Conservation (phyloP, 2,329 filamentous ascomycete genomes). For the Alternaria sp. region DNA sequence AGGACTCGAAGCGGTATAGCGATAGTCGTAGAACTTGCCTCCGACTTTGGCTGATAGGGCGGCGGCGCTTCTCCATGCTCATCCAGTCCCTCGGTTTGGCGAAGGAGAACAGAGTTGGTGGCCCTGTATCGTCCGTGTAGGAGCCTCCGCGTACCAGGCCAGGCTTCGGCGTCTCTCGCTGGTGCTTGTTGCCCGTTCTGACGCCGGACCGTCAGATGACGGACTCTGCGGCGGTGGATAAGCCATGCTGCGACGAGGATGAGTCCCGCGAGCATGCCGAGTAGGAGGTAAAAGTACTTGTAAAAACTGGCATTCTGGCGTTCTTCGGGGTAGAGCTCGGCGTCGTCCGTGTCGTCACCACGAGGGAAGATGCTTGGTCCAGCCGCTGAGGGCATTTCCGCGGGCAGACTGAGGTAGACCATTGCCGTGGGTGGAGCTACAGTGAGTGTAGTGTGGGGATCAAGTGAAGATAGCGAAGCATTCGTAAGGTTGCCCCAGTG, state of each 20-base stretch:
- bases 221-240: slow-evolving; percentile 53
- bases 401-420: not conserved
- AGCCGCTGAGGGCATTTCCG: not conserved
- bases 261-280: slow-evolving; percentile 58
- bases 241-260: slow-evolving; percentile 52
- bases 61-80: slow-evolving; percentile 70
- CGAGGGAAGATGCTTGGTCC: not conserved
- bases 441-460: not conserved
- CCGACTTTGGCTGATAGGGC: slow-evolving; percentile 58
- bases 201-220: slow-evolving; percentile 35
- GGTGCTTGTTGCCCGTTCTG: slow-evolving; percentile 42
- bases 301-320: slow-evolving; percentile 30
- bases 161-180: slow-evolving; percentile 46
- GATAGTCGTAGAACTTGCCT: slow-evolving; percentile 21
- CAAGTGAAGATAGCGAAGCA: not conserved
- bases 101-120: slow-evolving; percentile 20
- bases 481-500: not conserved
- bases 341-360: not conserved
- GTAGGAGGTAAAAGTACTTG: slow-evolving; percentile 63
- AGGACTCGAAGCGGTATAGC: slow-evolving; percentile 50
- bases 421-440: not conserved
- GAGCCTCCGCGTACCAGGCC: slow-evolving; percentile 39
- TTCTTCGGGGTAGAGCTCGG: not conserved
- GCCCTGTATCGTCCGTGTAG: slow-evolving; percentile 33
- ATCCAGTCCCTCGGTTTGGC: slow-evolving; percentile 64